These are phyloP conservation scores for Lycium barbarum DNA, from an alignment of 257 asterid genomes.

Conservation along the genomic window DNA sequence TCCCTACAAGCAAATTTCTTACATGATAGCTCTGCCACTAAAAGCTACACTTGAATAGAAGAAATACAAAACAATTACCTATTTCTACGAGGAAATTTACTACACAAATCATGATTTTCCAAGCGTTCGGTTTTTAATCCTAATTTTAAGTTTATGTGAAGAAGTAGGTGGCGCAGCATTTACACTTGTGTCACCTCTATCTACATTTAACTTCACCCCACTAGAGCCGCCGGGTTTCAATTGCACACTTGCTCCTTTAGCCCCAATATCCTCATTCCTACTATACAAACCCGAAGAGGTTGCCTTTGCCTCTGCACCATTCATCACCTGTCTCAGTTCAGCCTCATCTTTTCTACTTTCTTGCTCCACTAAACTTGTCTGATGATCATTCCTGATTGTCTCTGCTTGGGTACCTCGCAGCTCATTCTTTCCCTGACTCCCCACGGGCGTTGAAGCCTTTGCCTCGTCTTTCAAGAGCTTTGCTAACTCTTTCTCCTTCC, in stretches of 20 bases:
- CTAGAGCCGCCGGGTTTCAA: constrained; percentile 43
- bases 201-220: constrained; percentile 45
- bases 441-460: constrained; percentile 39
- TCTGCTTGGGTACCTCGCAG: constrained; percentile 18
- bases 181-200: constrained; percentile 45
- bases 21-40: not conserved
- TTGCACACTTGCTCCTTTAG: constrained; percentile 34
- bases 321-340: constrained; percentile 40
- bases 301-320: constrained; percentile 35
- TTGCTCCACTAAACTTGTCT: constrained; percentile 30
- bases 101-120: constrained; percentile 49
- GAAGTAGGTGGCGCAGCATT: constrained; percentile 49
- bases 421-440: not conserved
- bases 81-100: constrained; percentile 19
- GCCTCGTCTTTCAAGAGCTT: constrained; percentile 59
- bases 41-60: constrained; percentile 16
- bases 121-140: constrained; percentile 70
- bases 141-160: constrained; percentile 76
- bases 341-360: constrained; percentile 29
- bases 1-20: not conserved
- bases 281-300: constrained; percentile 36
- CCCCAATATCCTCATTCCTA: constrained; percentile 35
- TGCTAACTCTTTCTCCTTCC: constrained; percentile 85
- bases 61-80: not conserved
- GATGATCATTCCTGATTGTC: constrained; percentile 32